Evolutionary conservation across 441 rosid species (phyloP).

Genomic region (Omphalea diandra): DNA sequence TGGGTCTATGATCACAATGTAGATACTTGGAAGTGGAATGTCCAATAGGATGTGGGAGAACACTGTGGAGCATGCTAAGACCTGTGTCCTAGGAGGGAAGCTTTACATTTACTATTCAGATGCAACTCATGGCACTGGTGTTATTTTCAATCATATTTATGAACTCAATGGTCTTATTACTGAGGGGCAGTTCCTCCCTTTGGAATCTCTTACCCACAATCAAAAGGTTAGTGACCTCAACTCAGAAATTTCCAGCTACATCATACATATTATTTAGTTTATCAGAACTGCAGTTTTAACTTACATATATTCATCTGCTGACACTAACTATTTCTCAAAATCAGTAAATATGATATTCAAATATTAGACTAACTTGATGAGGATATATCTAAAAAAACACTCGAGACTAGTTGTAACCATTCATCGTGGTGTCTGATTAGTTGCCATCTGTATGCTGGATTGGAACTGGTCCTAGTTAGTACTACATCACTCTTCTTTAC

Average conservation of each 20-base stretch:
- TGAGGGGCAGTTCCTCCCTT: conserved; percentile 63
- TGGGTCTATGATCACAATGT: conserved; percentile 20
- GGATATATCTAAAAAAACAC: too few relatives aligned
- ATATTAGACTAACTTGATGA: neutral
- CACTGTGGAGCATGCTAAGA: conserved; percentile 94
- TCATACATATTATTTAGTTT: too few relatives aligned
- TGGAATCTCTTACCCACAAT: conserved; percentile 73
- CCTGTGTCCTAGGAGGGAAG: conserved; percentile 83
- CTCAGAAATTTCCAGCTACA: conserved; percentile 12
- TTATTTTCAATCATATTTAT: conserved; percentile 81
- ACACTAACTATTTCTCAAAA: neutral
- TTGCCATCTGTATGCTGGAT: too few relatives aligned
- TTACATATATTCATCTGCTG: neutral
- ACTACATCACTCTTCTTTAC: neutral
- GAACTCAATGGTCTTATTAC: conserved; percentile 81
- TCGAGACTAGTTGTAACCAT: neutral
- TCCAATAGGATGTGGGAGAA: conserved; percentile 99
- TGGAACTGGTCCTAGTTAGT: too few relatives aligned
- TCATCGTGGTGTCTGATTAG: too few relatives aligned
- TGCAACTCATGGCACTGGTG: conserved; percentile 55
- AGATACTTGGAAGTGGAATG: conserved; percentile 99
- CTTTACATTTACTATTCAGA: conserved; percentile 79
- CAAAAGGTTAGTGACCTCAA: conserved; percentile 59
- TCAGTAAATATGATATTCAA: neutral
- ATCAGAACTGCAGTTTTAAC: too few relatives aligned